Evolutionary conservation across 345 rosid species (phyloP).

Genomic region (Acer saccharum): DNA sequence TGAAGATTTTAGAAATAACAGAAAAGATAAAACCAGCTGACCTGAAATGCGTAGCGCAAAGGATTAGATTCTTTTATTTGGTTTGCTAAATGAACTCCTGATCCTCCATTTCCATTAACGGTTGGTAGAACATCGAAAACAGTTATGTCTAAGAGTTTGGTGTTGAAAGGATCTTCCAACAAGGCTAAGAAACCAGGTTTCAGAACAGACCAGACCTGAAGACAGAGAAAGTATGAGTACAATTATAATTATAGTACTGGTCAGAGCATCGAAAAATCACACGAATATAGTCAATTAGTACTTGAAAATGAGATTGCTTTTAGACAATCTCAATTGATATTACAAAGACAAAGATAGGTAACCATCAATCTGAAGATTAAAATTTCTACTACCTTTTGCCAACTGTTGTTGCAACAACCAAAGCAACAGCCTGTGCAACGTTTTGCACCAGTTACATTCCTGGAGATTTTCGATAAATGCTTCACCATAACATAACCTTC

Average conservation of each 20-base stretch:
- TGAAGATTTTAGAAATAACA: neutral
- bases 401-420: slow-evolving; percentile 52
- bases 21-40: slow-evolving; percentile 25
- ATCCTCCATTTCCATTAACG: slow-evolving; percentile 31
- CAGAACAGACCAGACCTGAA: slow-evolving; percentile 94
- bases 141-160: slow-evolving; percentile 73
- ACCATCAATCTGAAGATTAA: neutral
- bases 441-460: slow-evolving; percentile 30
- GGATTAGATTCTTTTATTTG: slow-evolving; percentile 72
- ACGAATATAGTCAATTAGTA: no score
- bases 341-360: neutral
- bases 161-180: slow-evolving; percentile 71
- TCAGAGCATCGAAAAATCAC: neutral
- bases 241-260: neutral
- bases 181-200: slow-evolving; percentile 95
- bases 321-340: neutral
- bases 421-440: slow-evolving; percentile 58
- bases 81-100: slow-evolving; percentile 50
- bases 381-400: slow-evolving; percentile 62
- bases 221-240: slow-evolving; percentile 1
- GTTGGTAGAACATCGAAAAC: slow-evolving; percentile 60
- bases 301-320: no score
- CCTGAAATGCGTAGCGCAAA: slow-evolving; percentile 61
- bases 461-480: slow-evolving; percentile 48
- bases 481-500: slow-evolving; percentile 87